Evolutionary conservation across 495 filamentous ascomycete species (phyloP).

Genomic region (Daldinia childiae): DNA sequence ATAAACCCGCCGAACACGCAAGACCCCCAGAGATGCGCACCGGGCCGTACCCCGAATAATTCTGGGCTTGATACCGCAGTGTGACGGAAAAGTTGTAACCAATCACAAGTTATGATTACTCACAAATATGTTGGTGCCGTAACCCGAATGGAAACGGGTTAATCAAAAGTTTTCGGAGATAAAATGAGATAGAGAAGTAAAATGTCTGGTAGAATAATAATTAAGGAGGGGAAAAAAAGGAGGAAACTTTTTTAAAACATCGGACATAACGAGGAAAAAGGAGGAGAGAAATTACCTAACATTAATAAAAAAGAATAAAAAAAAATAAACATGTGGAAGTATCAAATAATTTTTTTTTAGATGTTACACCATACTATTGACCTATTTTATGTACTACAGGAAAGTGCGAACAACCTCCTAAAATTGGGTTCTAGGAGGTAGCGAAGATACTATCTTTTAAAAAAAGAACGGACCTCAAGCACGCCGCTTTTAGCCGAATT

Average conservation of each 20-base stretch:
- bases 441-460: no score
- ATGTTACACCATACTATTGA: background rate
- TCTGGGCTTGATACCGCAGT: slow-evolving; percentile 7
- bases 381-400: background rate
- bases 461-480: background rate
- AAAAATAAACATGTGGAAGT: background rate
- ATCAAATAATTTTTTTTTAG: background rate
- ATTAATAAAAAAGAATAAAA: background rate
- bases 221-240: background rate
- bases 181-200: background rate
- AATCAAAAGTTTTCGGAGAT: background rate
- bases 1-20: slow-evolving; percentile 29
- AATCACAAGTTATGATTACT: slow-evolving; percentile 26
- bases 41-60: slow-evolving; percentile 36
- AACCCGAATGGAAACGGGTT: slow-evolving; percentile 14
- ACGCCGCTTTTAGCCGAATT: slow-evolving; percentile 11
- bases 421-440: no score
- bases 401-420: background rate
- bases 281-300: background rate
- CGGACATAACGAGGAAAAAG: background rate
- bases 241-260: no score
- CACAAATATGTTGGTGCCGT: slow-evolving; percentile 6
- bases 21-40: slow-evolving; percentile 21
- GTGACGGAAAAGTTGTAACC: slow-evolving; percentile 26
- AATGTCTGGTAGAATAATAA: background rate